Evolutionary conservation across 1,139 yeast genomes (phyloP).

Genomic region (Yamadazyma sp.): DNA sequence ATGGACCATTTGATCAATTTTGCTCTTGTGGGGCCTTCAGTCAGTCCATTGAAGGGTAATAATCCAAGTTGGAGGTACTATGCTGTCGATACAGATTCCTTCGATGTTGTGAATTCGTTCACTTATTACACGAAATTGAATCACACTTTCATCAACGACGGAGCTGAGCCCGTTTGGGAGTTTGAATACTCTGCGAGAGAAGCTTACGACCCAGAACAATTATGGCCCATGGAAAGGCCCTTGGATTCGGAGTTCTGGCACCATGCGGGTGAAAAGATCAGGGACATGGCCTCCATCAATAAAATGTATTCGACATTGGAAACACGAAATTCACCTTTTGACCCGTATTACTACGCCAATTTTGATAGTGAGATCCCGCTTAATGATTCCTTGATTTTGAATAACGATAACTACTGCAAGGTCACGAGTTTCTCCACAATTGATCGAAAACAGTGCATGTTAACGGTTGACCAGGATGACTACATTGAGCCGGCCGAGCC

Average conservation of each 20-base stretch:
- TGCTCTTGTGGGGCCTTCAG: slow-evolving; percentile 32
- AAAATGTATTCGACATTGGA: slow-evolving; percentile 16
- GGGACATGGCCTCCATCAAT: slow-evolving; percentile 17
- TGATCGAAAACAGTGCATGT: slow-evolving; percentile 24
- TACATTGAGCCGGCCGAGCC: slow-evolving; percentile 19
- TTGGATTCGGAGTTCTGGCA: slow-evolving; percentile 33
- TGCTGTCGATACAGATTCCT: slow-evolving; percentile 28
- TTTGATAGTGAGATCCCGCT: not conserved
- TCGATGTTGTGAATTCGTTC: slow-evolving; percentile 28
- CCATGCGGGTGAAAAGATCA: slow-evolving; percentile 14
- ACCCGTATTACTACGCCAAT: slow-evolving; percentile 11
- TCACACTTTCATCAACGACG: slow-evolving; percentile 27
- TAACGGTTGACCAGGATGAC: slow-evolving; percentile 26
- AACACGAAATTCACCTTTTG: slow-evolving; percentile 14
- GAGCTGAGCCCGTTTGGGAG: slow-evolving; percentile 31
- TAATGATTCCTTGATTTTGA: slow-evolving; percentile 7
- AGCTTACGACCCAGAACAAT: slow-evolving; percentile 25
- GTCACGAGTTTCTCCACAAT: slow-evolving; percentile 26
- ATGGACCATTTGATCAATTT: slow-evolving; percentile 23
- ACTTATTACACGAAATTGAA: slow-evolving; percentile 30
- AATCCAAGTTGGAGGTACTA: slow-evolving; percentile 38
- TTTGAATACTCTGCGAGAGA: slow-evolving; percentile 31
- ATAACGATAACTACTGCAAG: slow-evolving; percentile 21
- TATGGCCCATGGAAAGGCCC: slow-evolving; percentile 26
- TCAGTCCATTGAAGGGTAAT: slow-evolving; percentile 27